These are phyloP conservation scores for Stephanodiscus minutulus DNA, from an alignment of 108 stramenopile genomes.

Conservation along the genomic window DNA sequence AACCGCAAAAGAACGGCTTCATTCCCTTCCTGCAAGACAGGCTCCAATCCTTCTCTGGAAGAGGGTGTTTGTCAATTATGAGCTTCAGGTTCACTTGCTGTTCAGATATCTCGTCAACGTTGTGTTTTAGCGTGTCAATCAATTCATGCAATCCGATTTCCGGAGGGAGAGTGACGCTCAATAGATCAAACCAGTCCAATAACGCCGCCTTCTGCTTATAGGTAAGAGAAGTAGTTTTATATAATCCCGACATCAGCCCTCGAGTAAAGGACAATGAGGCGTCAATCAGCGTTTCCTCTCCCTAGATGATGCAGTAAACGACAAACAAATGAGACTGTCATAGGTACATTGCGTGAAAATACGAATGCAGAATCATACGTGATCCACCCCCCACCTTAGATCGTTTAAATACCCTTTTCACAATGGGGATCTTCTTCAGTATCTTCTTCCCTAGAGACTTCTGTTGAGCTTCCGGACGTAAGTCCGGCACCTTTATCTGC, in stretches of 20 bases:
- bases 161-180: slow-evolving; percentile 41
- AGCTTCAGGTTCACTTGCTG: slow-evolving; percentile 15
- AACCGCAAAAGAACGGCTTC: slow-evolving; percentile 42
- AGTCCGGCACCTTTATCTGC: slow-evolving; percentile 20
- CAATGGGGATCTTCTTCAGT: slow-evolving; percentile 28
- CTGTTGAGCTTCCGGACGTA: slow-evolving; percentile 35
- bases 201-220: slow-evolving; percentile 36
- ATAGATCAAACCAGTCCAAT: slow-evolving; percentile 40
- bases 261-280: slow-evolving; percentile 39
- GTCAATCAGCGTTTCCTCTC: slow-evolving; percentile 35
- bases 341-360: not conserved
- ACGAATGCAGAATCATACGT: not conserved
- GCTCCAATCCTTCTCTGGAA: slow-evolving; percentile 31
- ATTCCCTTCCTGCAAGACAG: slow-evolving; percentile 17
- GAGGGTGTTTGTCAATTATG: slow-evolving; percentile 29
- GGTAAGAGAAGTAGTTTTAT: slow-evolving; percentile 26
- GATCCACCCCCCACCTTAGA: not conserved
- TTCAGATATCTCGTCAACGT: slow-evolving; percentile 28
- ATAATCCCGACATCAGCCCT: slow-evolving; percentile 37
- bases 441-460: slow-evolving; percentile 20
- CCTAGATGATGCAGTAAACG: not conserved
- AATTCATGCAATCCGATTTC: slow-evolving; percentile 45
- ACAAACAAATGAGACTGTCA: not conserved
- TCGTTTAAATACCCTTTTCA: slow-evolving; percentile 35
- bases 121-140: slow-evolving; percentile 31